phyloP scores from a whole-genome alignment of 768 basidiomycete genomes.

The Tylopilus sp. region DNA sequence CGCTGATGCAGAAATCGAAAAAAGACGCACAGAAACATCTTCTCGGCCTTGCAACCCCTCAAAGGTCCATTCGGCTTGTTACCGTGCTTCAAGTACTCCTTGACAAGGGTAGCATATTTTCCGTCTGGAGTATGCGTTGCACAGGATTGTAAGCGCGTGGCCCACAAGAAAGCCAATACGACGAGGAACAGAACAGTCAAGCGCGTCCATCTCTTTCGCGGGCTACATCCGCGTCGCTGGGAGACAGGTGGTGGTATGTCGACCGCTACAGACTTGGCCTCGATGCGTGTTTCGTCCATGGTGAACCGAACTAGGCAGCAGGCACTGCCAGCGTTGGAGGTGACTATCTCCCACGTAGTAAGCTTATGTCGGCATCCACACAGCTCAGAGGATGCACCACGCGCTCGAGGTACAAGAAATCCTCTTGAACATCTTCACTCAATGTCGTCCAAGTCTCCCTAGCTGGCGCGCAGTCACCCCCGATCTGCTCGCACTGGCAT shows the following conservation, averaged over 20 bases:
- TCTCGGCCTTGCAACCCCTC: slow-evolving; percentile 38
- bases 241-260: slow-evolving; percentile 20
- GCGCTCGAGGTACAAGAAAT: no score
- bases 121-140: slow-evolving; percentile 7
- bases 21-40: slow-evolving; percentile 42
- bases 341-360: no score
- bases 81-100: slow-evolving; percentile 18
- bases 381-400: no score
- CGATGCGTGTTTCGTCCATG: slow-evolving; percentile 22
- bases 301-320: not conserved
- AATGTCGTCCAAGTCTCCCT: not conserved
- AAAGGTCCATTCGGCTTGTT: slow-evolving; percentile 17
- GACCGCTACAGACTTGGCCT: not conserved
- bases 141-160: not conserved
- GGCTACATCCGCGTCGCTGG: slow-evolving; percentile 1
- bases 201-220: slow-evolving; percentile 14
- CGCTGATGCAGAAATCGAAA: not conserved
- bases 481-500: no score
- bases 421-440: no score
- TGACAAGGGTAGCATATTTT: slow-evolving; percentile 12
- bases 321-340: no score
- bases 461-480: not conserved
- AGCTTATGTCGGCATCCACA: no score
- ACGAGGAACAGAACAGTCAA: slow-evolving; percentile 11
- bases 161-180: slow-evolving; percentile 16